Conservation (phyloP, 2,329 filamentous ascomycete genomes). For the Calonectria montana region DNA sequence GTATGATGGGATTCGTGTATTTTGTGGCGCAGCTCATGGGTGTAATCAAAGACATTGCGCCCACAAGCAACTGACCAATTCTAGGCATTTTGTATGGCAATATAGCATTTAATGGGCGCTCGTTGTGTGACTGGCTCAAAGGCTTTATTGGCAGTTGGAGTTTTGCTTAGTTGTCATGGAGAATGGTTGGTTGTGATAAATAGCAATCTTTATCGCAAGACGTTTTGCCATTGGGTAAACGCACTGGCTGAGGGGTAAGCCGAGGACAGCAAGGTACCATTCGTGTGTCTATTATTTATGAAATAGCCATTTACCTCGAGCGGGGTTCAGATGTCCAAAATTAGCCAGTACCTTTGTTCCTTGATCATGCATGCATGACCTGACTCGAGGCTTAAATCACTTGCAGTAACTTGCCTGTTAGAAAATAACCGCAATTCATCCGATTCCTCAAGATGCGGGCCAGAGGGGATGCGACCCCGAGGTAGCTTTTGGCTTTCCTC, state of each 20-base stretch:
- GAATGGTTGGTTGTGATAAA: too few species aligned
- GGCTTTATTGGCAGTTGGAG: neutral
- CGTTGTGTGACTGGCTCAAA: neutral
- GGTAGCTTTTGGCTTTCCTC: neutral
- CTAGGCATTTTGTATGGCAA: neutral
- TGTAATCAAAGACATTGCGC: neutral
- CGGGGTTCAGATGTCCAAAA: neutral
- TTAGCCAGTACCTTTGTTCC: neutral
- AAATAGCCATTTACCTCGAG: neutral
- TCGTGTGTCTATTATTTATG: neutral
- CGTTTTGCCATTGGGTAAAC: too few species aligned
- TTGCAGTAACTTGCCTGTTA: neutral
- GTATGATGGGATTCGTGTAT: constrained; percentile 56
- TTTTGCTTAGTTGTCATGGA: too few species aligned
- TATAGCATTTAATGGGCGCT: neutral
- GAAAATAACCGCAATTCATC: neutral
- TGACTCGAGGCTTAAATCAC: neutral
- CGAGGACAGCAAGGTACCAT: too few species aligned
- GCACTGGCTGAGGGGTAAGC: neutral
- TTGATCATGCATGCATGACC: neutral
- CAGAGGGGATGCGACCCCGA: neutral
- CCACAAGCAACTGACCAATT: neutral
- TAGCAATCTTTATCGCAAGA: too few species aligned
- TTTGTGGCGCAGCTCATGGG: constrained; percentile 18
- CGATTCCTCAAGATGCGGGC: neutral